These are phyloP conservation scores for Aquilaria malaccensis DNA, from an alignment of 345 rosid genomes.

Conservation along the genomic window DNA sequence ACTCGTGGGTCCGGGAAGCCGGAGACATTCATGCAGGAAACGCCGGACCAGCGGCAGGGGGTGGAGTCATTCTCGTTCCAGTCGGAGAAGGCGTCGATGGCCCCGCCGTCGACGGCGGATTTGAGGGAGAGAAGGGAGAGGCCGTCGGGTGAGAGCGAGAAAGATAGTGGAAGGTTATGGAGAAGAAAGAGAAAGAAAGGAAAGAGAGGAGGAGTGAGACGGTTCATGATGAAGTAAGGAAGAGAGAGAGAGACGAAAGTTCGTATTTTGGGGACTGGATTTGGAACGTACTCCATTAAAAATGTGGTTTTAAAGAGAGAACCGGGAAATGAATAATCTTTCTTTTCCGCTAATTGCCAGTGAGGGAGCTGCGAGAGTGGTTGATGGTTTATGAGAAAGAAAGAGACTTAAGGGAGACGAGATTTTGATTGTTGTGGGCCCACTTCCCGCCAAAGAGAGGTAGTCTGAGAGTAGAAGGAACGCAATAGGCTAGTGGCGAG, in stretches of 20 bases:
- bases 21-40: constrained; percentile 74
- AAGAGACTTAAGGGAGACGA: constrained; percentile 44
- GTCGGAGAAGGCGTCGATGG: constrained; percentile 49
- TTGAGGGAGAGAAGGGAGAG: constrained; percentile 80
- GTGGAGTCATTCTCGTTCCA: constrained; percentile 77
- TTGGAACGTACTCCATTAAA: too few species aligned
- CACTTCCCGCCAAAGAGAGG: constrained; percentile 37
- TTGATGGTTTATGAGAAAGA: constrained; percentile 31
- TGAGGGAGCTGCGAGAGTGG: constrained; percentile 4
- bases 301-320: not conserved
- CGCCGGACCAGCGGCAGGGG: constrained; percentile 87
- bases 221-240: constrained; percentile 9
- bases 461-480: constrained; percentile 13
- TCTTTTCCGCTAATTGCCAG: not conserved
- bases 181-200: constrained; percentile 15
- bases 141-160: constrained; percentile 82
- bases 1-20: constrained; percentile 55
- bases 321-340: not conserved
- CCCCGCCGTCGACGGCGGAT: constrained; percentile 61
- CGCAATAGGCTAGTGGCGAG: constrained; percentile 3
- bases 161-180: constrained; percentile 1
- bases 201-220: constrained; percentile 7
- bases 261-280: not conserved
- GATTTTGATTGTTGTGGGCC: constrained; percentile 46
- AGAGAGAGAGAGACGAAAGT: not conserved